Evolutionary conservation across 179 eudicot genomes (phyloP), one percentile per base, ranked within the genome.

Genomic region (Silene coronaria): DNA sequence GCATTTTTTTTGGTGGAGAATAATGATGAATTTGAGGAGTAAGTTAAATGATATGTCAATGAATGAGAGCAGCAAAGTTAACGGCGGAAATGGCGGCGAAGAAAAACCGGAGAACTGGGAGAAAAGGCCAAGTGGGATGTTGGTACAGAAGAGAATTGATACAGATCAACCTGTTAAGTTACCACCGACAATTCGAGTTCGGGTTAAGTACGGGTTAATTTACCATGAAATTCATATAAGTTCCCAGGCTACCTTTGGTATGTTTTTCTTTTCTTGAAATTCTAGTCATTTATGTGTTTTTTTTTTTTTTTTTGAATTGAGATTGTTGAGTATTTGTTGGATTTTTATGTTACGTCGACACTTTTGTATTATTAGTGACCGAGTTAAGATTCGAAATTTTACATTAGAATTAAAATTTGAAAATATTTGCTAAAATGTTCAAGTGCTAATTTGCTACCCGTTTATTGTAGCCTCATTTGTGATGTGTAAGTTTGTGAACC

Each of bases 221-320:
- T 86, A 85, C 76, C 93, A 91, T 70, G 91, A 91, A 79, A 79
- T 87, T 45, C 67, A 81, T 60, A 86, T 91, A 74, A 86, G 58
- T 78, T 86, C 96, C 19, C 89, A 89, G 57, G 89, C 96, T 57
- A 77, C 88, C 57, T 90, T 89, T 81, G 96, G 96, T 90, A 89
- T 77, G 42, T 30, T 19, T 12, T 62, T 4, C 9, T 38, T 12
- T 14, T 3, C 0, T 48, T 12, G 4, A 14, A 5, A 24, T 26
- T 67, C 26, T 48, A 66, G 7, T 24, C 24, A 13, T 21, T 58
- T 22, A 3, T 13, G 3, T 6, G 2, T 9, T 27, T 70, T 63
- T 70, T 59, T 79, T 34, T 7, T n/a, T 27, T 12, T 60, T 1
- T 12, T 26, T 36, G 42, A 36, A 7, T 36, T 36, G 10, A 2